Conservation (phyloP, 306 rosid species). For the Abrus precatorius region DNA sequence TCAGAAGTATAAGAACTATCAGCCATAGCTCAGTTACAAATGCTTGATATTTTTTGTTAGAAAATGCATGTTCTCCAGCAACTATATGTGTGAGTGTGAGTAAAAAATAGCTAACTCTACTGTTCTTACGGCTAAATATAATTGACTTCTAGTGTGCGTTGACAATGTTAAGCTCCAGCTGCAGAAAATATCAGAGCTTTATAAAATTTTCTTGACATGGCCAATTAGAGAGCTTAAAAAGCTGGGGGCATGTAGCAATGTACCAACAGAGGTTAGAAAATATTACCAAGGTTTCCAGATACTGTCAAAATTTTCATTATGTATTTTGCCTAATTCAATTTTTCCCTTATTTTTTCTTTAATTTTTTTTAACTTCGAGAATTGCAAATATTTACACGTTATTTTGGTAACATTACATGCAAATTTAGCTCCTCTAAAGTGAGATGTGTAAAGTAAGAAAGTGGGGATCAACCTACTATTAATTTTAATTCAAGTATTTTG, state of each 20-base stretch:
- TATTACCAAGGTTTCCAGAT: slow-evolving; percentile 1
- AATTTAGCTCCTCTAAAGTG: too few species aligned
- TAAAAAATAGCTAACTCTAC: background rate
- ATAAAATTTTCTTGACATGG: background rate
- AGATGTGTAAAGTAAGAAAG: too few species aligned
- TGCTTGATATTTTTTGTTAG: background rate
- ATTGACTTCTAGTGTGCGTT: background rate
- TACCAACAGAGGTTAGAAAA: slow-evolving; percentile 22
- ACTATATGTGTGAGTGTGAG: slow-evolving; percentile 18
- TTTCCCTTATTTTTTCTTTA: background rate
- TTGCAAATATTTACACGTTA: slow-evolving; percentile 16
- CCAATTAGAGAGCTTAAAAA: slow-evolving; percentile 1
- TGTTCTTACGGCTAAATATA: background rate
- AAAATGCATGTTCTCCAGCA: slow-evolving; percentile 28
- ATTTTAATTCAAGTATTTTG: too few species aligned
- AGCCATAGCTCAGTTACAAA: slow-evolving; percentile 22
- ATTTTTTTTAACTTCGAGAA: slow-evolving; percentile 10
- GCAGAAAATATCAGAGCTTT: background rate
- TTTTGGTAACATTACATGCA: background rate
- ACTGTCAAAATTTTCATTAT: slow-evolving; percentile 20
- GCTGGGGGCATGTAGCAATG: background rate
- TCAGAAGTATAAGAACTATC: slow-evolving; percentile 20
- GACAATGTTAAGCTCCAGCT: slow-evolving; percentile 18
- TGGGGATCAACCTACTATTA: too few species aligned
- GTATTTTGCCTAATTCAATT: background rate